Percentiles rank a stretch among this genome's conserved stretches.
Conservation (phyloP, 2,329 filamentous ascomycete species). For the Ophiocordyceps camponoti-rufipedis region DNA sequence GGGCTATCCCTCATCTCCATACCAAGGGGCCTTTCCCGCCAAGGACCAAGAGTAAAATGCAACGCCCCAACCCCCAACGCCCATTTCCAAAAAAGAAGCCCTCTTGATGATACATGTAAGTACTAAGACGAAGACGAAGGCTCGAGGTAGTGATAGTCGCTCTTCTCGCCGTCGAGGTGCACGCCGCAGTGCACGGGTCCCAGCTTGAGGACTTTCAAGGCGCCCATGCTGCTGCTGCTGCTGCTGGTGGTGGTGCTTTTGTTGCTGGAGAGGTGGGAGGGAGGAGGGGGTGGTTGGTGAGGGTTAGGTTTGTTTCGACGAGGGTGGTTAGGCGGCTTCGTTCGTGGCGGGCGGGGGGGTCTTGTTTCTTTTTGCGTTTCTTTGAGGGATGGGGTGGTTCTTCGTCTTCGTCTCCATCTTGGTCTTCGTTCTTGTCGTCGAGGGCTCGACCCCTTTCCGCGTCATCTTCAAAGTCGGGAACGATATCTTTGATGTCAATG, state of each 20-base stretch:
- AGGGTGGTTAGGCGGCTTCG: constrained; percentile 71
- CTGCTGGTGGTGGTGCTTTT: constrained; percentile 4
- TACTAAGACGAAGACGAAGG: neutral
- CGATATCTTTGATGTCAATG: constrained; percentile 85
- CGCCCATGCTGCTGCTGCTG: constrained; percentile 15
- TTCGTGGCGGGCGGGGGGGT: constrained; percentile 51
- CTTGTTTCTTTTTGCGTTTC: constrained; percentile 42
- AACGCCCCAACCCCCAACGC: too few relatives aligned
- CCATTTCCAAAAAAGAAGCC: neutral
- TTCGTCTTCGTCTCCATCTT: neutral
- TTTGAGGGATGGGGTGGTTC: constrained; percentile 21
- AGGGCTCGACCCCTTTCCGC: constrained; percentile 2
- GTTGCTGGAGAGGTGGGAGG: constrained; percentile 1
- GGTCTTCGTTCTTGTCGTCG: neutral
- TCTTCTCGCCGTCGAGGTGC: constrained; percentile 36
- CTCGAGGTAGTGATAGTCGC: constrained; percentile 29
- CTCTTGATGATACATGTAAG: neutral
- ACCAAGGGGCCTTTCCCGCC: too few relatives aligned
- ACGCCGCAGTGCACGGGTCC: constrained; percentile 46
- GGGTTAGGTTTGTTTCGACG: constrained; percentile 63
- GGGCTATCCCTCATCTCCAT: too few relatives aligned
- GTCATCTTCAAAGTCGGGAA: constrained; percentile 51
- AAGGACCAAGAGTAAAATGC: too few relatives aligned
- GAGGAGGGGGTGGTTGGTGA: constrained; percentile 46
- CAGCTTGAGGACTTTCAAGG: constrained; percentile 38